Evolutionary conservation across 768 basidiomycete species (phyloP).

Genomic region (Polyporus arcularius): DNA sequence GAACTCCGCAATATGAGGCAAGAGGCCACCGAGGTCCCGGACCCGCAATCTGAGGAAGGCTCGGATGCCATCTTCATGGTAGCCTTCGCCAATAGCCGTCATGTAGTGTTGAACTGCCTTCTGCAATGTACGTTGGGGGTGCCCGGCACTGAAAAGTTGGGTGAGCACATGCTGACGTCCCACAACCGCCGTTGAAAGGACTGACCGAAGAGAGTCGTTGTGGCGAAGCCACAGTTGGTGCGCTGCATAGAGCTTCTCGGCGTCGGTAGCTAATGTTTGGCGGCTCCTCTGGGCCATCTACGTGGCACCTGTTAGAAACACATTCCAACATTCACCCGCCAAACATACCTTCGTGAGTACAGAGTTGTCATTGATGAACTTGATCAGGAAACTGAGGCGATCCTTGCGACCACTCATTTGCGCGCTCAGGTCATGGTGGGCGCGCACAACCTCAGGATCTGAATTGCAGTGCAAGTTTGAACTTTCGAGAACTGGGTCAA

Average conservation of each 20-base stretch:
- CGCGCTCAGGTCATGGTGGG: conserved; percentile 77
- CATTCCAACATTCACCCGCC: neutral
- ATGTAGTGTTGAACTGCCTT: conserved; percentile 73
- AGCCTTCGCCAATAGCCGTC: conserved; percentile 51
- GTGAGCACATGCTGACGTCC: neutral
- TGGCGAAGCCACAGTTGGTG: conserved; percentile 81
- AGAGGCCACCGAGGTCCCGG: conserved; percentile 62
- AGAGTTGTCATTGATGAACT: conserved; percentile 86
- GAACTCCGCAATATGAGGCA: conserved; percentile 60
- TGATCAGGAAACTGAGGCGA: conserved; percentile 80
- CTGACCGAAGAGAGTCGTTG: conserved; percentile 67
- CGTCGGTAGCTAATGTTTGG: conserved; percentile 75
- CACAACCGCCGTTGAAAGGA: neutral
- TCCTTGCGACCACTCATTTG: conserved; percentile 78
- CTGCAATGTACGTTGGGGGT: conserved; percentile 63
- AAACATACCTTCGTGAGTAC: conserved; percentile 69
- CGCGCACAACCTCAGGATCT: conserved; percentile 69
- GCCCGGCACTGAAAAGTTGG: conserved; percentile 45
- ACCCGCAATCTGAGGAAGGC: conserved; percentile 80
- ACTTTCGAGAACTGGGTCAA: neutral
- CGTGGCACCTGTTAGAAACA: neutral
- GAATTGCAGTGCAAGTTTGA: neutral
- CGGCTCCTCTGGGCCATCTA: conserved; percentile 84
- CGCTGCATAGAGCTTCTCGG: conserved; percentile 83
- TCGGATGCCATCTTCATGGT: conserved; percentile 77